A percentile compares a stretch with the other conserved stretches of the same genome.
phyloP scores from a whole-genome alignment of 495 filamentous ascomycete species.

The Hyaloscypha variabilis region DNA sequence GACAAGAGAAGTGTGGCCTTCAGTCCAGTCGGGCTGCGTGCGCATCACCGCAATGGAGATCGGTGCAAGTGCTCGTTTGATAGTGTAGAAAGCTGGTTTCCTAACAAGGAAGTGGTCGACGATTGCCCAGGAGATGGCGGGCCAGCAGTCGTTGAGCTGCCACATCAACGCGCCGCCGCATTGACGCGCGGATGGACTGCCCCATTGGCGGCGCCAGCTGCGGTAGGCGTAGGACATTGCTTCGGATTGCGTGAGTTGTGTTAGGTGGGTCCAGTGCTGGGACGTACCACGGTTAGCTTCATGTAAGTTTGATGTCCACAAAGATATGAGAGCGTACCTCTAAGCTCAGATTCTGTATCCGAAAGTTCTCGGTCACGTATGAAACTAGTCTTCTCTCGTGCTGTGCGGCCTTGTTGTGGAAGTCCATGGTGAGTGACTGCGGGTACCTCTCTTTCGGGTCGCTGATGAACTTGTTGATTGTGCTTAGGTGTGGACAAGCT shows the following conservation, averaged over 20 bases:
- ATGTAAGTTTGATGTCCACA: no score
- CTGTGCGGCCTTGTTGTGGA: constrained; percentile 5
- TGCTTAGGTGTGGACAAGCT: constrained; percentile 9
- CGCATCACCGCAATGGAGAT: not conserved
- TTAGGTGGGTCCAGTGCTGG: no score
- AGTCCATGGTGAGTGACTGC: constrained; percentile 6
- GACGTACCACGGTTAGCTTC: no score
- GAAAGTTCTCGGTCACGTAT: constrained; percentile 16
- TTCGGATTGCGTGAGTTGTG: constrained; percentile 13
- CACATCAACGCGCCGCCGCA: constrained; percentile 9
- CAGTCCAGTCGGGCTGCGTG: not conserved
- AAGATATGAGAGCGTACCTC: no score
- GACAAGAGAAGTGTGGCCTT: not conserved
- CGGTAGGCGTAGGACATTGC: constrained; percentile 1
- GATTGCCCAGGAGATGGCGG: constrained; percentile 9
- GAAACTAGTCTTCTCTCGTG: constrained; percentile 9
- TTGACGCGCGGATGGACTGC: not conserved
- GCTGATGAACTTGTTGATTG: constrained; percentile 4
- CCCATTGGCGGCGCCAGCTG: constrained; percentile 13
- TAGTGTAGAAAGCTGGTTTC: constrained; percentile 11
- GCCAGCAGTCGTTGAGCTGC: constrained; percentile 15
- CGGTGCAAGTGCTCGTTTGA: not conserved
- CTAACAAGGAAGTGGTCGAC: constrained; percentile 11
- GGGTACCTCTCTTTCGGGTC: constrained; percentile 8
- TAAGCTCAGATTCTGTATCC: no score